These are phyloP conservation scores for Scenedesmus sp. DNA, from an alignment of 163 green algal genomes.

Conservation along the genomic window DNA sequence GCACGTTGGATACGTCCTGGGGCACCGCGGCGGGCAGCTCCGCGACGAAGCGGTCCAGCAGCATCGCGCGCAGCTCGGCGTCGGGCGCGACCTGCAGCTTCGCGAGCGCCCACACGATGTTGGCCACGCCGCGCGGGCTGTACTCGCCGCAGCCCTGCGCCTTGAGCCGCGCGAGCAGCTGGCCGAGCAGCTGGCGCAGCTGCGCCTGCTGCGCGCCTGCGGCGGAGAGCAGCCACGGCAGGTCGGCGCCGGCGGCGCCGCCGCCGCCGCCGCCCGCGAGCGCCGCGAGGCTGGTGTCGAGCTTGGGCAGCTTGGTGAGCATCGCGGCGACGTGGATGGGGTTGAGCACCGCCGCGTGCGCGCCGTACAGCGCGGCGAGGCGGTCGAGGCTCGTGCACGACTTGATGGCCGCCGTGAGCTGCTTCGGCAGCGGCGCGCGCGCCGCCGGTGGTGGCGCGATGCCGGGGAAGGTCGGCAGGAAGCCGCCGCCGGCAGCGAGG, in stretches of 20 bases:
- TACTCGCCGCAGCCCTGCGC: slow-evolving; percentile 36
- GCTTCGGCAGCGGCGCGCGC: slow-evolving; percentile 44
- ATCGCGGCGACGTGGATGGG: slow-evolving; percentile 48
- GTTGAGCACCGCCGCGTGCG: slow-evolving; percentile 43
- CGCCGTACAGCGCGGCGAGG: slow-evolving; percentile 33
- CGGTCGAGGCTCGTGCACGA: slow-evolving; percentile 14
- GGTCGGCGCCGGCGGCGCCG: neutral
- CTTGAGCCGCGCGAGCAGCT: slow-evolving; percentile 33
- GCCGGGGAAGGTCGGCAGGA: too few species aligned
- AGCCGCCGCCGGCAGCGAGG: too few species aligned
- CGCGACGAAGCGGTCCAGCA: slow-evolving; percentile 32
- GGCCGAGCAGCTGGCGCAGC: slow-evolving; percentile 29
- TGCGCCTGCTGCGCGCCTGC: slow-evolving; percentile 17
- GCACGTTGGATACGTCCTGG: slow-evolving; percentile 46
- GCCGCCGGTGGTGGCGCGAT: neutral
- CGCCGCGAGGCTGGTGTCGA: slow-evolving; percentile 9
- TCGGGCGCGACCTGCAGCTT: slow-evolving; percentile 41
- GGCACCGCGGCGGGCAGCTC: slow-evolving; percentile 31
- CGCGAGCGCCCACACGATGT: slow-evolving; percentile 45
- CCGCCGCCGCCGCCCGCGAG: too few species aligned
- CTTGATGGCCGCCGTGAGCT: slow-evolving; percentile 47
- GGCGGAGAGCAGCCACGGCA: neutral
- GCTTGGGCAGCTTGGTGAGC: slow-evolving; percentile 47
- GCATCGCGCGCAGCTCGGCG: slow-evolving; percentile 20
- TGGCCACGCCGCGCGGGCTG: slow-evolving; percentile 37